These are phyloP conservation scores for Gymnopilus junonius DNA, from an alignment of 768 basidiomycete species.

Conservation along the genomic window DNA sequence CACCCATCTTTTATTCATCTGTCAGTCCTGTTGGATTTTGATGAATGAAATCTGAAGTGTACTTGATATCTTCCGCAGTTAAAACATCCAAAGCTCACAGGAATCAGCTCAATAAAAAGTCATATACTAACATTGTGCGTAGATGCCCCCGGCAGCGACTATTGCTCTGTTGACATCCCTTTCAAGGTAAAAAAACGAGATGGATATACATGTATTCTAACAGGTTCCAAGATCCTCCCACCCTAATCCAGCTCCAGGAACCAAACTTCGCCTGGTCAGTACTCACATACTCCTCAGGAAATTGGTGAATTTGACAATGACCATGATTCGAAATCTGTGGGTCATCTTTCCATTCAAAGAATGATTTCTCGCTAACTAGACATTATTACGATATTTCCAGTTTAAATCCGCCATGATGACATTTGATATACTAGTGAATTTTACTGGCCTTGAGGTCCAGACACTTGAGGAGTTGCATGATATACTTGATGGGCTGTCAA, in stretches of 20 bases:
- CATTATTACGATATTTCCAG: slow-evolving; percentile 2
- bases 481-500: slow-evolving; percentile 13
- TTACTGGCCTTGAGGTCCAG: slow-evolving; percentile 2
- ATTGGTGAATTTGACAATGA: slow-evolving; percentile 8
- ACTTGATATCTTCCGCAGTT: slow-evolving; percentile 9
- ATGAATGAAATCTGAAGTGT: not conserved
- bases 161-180: not conserved
- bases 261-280: not conserved
- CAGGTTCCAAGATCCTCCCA: slow-evolving; percentile 9
- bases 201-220: slow-evolving; percentile 17
- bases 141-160: not conserved
- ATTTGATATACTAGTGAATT: slow-evolving; percentile 15
- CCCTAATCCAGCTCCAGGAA: not conserved
- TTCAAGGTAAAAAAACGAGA: slow-evolving; percentile 16
- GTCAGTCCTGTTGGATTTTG: slow-evolving; percentile 9
- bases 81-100: slow-evolving; percentile 7
- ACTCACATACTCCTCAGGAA: slow-evolving; percentile 11
- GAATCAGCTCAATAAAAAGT: not conserved
- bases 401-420: slow-evolving; percentile 12
- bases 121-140: slow-evolving; percentile 5
- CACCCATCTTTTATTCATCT: slow-evolving; percentile 18
- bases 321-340: slow-evolving; percentile 11
- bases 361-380: not conserved
- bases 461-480: slow-evolving; percentile 10
- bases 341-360: not conserved